These are phyloP conservation scores for Boletus putidus DNA, from an alignment of 1,284 basidiomycete genomes.

Conservation along the genomic window DNA sequence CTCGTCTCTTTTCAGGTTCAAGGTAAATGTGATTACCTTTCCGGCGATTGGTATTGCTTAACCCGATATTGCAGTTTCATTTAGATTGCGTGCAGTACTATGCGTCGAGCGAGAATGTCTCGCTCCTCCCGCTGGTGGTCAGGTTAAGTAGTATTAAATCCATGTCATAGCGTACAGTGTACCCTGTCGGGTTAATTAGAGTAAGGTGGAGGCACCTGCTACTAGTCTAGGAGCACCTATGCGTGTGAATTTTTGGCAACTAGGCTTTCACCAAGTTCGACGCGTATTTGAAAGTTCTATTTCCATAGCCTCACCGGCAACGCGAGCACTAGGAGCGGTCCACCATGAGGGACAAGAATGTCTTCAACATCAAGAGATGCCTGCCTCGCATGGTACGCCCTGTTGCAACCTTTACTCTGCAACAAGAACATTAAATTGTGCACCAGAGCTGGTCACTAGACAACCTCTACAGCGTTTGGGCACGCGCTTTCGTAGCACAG, in stretches of 20 bases:
- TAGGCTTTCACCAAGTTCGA: neutral
- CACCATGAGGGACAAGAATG: conserved; percentile 46
- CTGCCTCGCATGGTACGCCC: conserved; percentile 51
- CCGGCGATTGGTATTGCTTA: neutral
- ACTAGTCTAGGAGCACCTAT: no score
- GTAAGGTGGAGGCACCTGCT: no score
- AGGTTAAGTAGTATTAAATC: conserved; percentile 66
- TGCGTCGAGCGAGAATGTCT: conserved; percentile 83
- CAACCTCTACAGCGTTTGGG: conserved; percentile 82
- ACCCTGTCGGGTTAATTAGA: neutral
- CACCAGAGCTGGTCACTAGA: conserved; percentile 75
- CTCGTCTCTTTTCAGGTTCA: conserved; percentile 40
- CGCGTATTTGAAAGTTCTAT: neutral
- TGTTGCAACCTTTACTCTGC: neutral
- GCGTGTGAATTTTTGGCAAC: conserved; percentile 24
- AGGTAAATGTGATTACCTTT: conserved; percentile 34
- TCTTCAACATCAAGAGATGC: conserved; percentile 46
- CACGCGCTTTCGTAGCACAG: conserved; percentile 54
- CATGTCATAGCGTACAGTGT: conserved; percentile 19
- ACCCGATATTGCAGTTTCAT: conserved; percentile 50
- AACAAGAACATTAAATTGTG: conserved; percentile 9
- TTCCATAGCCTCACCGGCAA: neutral
- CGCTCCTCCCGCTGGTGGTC: conserved; percentile 76
- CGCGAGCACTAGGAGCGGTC: neutral
- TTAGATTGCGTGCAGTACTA: conserved; percentile 82